phyloP scores from a whole-genome alignment of 306 rosid species.

The Glycyrrhiza uralensis region DNA sequence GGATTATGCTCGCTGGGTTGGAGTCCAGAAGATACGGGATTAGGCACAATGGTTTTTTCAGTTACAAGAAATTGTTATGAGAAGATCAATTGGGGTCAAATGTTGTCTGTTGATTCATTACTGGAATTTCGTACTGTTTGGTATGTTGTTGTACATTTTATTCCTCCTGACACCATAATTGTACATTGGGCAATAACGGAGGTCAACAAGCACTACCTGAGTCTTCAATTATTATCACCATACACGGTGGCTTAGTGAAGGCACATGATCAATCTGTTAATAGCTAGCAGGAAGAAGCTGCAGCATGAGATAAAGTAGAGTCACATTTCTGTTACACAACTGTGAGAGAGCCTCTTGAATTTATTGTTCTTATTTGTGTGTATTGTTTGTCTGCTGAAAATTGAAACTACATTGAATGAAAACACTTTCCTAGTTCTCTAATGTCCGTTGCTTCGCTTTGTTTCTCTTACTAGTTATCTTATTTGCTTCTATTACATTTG shows the following conservation, averaged over 20 bases:
- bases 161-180: not conserved
- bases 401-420: not conserved
- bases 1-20: slow-evolving; percentile 90
- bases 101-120: slow-evolving; percentile 28
- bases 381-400: slow-evolving; percentile 19
- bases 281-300: slow-evolving; percentile 27
- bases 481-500: slow-evolving; percentile 2
- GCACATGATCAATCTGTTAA: not conserved
- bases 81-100: not conserved
- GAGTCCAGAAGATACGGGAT: slow-evolving; percentile 61
- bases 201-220: slow-evolving; percentile 4
- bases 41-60: slow-evolving; percentile 29
- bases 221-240: not conserved
- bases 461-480: not conserved
- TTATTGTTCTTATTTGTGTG: slow-evolving; percentile 6
- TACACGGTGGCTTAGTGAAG: not conserved
- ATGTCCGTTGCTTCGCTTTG: not conserved
- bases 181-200: slow-evolving; percentile 21
- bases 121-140: slow-evolving; percentile 4
- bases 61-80: not conserved
- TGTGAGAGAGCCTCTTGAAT: not conserved
- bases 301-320: slow-evolving; percentile 20
- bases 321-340: slow-evolving; percentile 20
- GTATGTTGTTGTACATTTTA: slow-evolving; percentile 14
- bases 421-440: not conserved